Evolutionary conservation across 345 rosid genomes (phyloP), one percentile per base, ranked within the genome.

Genomic region (Aurinia saxatilis): DNA sequence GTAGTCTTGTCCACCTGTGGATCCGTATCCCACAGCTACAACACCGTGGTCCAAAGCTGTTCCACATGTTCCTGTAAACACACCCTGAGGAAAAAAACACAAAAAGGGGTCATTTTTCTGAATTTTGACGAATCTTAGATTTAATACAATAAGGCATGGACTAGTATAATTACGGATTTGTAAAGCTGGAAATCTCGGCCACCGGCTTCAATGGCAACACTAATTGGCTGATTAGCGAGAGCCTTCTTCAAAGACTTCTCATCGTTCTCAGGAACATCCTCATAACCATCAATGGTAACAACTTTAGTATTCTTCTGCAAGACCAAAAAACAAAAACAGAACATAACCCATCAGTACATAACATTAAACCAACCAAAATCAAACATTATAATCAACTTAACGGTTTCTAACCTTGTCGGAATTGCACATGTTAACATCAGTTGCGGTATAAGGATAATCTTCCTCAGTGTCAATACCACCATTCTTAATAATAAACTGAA

Each of bases 211-310:
- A 68, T 68, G 21, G 66, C 73, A 0, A 70, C 87, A 33, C 91
- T 84, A 39, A 91, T 78, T 0, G 96, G 98, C 44, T 91, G 98
- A 47, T 78, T 11, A 45, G 91, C 87, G 53, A 87, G 67, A n/a
- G 89, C 98, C 70, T 77, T 85, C 73, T 66, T 63, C 78, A 91
- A 64, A 2, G 91, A 81, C 4, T 52, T 63, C 81, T 91, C 93
- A 21, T 85, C 78, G 29, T 87, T 82, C 39, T 50, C 11, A 1
- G 86, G 91, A 49, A 91, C 91, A 73, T 85, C 84, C 46, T 84
- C 96, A 13, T 65, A 91, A 15, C 74, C 75, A 67, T 87, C 87
- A 3, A 91, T 85, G 1, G 80, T 35, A 38, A 90, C 97, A 54
- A 90, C 91, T 45, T 14, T 79, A 15, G 89, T 84, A 50, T 85